Conservation (phyloP, 2,329 filamentous ascomycete genomes). For the Proliferodiscus dingleyae region DNA sequence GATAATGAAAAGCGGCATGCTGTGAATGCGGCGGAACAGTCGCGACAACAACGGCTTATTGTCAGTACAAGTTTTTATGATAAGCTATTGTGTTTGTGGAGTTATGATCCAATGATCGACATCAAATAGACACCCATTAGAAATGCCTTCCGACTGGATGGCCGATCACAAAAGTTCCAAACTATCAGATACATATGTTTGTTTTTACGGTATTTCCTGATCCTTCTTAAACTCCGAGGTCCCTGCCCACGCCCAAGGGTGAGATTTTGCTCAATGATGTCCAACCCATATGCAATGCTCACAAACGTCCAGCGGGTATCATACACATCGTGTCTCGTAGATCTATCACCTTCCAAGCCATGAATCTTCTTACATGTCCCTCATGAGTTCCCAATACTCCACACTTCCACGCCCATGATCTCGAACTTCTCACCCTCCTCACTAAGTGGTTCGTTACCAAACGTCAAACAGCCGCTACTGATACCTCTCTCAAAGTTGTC, state of each 20-base stretch:
- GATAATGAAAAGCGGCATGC: too few species aligned
- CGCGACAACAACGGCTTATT: slow-evolving; percentile 36
- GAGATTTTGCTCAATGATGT: not conserved
- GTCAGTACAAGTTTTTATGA: slow-evolving; percentile 78
- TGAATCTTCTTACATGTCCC: not conserved
- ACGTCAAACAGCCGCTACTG: slow-evolving; percentile 80
- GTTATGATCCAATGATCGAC: slow-evolving; percentile 22
- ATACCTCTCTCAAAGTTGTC: slow-evolving; percentile 79
- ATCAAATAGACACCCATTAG: not conserved
- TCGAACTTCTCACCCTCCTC: slow-evolving; percentile 92
- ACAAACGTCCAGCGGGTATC: slow-evolving; percentile 6
- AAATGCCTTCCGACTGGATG: too few species aligned
- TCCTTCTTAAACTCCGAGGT: too few species aligned
- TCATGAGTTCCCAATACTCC: slow-evolving; percentile 67
- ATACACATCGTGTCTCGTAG: not conserved
- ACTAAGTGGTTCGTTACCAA: slow-evolving; percentile 90
- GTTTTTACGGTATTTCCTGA: not conserved
- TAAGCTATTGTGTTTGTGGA: slow-evolving; percentile 64
- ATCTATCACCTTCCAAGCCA: not conserved
- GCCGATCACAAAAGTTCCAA: too few species aligned
- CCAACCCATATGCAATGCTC: not conserved
- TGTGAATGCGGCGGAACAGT: slow-evolving; percentile 6
- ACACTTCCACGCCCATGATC: slow-evolving; percentile 84
- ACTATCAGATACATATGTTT: too few species aligned
- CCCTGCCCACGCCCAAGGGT: not conserved